Percentiles rank a stretch among this genome's conserved stretches.
phyloP scores from a whole-genome alignment of 106 monocot genomes.

The Dendrobium officinale region DNA sequence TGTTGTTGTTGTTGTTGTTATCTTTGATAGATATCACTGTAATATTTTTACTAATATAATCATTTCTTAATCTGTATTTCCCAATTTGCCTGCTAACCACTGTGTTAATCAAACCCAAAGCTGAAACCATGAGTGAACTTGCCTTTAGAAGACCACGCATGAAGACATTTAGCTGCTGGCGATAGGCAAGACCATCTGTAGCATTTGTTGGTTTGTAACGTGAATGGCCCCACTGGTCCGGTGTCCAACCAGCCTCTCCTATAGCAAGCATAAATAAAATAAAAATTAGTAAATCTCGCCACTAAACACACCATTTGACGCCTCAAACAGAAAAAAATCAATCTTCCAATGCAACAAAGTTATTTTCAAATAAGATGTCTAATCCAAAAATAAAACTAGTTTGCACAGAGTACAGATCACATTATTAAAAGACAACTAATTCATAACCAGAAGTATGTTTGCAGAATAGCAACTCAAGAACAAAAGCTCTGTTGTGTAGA shows the following conservation, averaged over 20 bases:
- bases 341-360: neutral
- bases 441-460: neutral
- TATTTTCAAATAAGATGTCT: neutral
- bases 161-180: constrained; percentile 64
- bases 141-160: constrained; percentile 87
- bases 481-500: neutral
- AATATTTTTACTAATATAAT: no score
- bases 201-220: constrained; percentile 57
- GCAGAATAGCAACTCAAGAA: neutral
- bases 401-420: neutral
- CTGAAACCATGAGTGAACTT: constrained; percentile 10
- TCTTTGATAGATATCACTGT: no score
- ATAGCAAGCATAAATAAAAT: constrained; percentile 1
- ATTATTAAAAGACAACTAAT: neutral
- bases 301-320: neutral
- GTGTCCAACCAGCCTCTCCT: constrained; percentile 99
- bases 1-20: no score
- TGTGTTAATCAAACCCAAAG: neutral
- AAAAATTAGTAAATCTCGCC: neutral
- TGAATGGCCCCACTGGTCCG: constrained; percentile 95
- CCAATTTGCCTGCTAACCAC: no score
- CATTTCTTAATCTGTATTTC: no score
- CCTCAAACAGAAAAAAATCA: neutral
- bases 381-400: neutral
- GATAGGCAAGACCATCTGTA: constrained; percentile 53